Conservation (phyloP, 371 early-diverging fungal genomes). For the Zopfochytrium polystomum region DNA sequence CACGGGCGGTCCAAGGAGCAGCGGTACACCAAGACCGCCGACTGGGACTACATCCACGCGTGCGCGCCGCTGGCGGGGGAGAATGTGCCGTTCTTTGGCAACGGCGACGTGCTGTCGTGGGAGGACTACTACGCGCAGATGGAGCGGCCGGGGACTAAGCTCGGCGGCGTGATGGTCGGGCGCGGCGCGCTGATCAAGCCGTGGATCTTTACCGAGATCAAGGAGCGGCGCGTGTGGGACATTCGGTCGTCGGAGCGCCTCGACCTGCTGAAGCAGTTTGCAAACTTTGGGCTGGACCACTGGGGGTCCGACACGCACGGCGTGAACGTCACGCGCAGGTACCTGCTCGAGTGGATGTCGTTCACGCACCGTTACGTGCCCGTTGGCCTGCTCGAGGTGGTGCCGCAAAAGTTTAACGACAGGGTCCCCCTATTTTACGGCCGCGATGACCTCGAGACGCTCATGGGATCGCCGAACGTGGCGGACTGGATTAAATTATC, state of each 20-base stretch:
- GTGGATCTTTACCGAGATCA: constrained; percentile 88
- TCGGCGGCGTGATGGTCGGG: constrained; percentile 92
- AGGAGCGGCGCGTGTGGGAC: constrained; percentile 82
- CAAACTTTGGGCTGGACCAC: constrained; percentile 84
- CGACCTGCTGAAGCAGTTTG: constrained; percentile 82
- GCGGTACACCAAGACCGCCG: constrained; percentile 84
- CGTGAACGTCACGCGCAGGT: constrained; percentile 80
- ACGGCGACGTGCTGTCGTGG: constrained; percentile 87
- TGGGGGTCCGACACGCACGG: constrained; percentile 94
- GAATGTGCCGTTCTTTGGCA: constrained; percentile 56
- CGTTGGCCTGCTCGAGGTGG: constrained; percentile 84
- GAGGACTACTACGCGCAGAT: constrained; percentile 77
- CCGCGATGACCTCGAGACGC: constrained; percentile 88
- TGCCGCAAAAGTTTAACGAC: constrained; percentile 89
- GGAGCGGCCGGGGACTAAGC: constrained; percentile 22
- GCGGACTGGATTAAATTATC: constrained; percentile 89
- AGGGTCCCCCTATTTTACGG: constrained; percentile 85
- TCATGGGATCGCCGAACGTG: constrained; percentile 80
- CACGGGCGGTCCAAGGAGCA: constrained; percentile 93
- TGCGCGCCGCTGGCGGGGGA: constrained; percentile 45
- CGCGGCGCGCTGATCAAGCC: constrained; percentile 91
- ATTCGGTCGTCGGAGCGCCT: constrained; percentile 88
- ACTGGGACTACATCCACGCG: constrained; percentile 85
- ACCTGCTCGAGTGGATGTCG: constrained; percentile 91
- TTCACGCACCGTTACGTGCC: constrained; percentile 68